Conservation (phyloP, 345 rosid genomes). For the Geranium rotundifolium region DNA sequence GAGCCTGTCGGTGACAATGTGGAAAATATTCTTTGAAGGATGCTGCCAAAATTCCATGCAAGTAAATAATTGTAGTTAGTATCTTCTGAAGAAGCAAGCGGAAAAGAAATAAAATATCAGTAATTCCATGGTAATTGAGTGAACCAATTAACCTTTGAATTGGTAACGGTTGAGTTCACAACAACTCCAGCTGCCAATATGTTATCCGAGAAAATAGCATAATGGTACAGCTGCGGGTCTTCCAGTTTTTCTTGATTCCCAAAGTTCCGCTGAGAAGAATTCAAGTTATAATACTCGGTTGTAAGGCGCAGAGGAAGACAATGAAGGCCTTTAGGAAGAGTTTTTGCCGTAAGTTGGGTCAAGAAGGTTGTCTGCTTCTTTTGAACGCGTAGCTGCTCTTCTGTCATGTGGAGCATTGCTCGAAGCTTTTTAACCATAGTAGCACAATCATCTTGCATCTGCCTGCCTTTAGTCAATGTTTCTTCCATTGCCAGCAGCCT, state of each 20-base stretch:
- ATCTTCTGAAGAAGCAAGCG: constrained; percentile 1
- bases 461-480: constrained; percentile 69
- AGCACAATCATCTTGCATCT: constrained; percentile 85
- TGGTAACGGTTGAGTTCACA: constrained; percentile 70
- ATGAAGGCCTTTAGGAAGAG: constrained; percentile 94
- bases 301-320: constrained; percentile 96
- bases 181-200: constrained; percentile 88
- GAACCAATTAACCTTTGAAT: constrained; percentile 56
- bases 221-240: constrained; percentile 59
- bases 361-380: constrained; percentile 87
- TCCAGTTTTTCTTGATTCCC: constrained; percentile 66
- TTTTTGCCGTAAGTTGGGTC: constrained; percentile 93
- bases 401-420: constrained; percentile 94
- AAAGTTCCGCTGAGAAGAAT: constrained; percentile 55
- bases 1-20: constrained; percentile 85
- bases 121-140: too few relatives aligned
- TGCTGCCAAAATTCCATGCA: constrained; percentile 37
- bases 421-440: constrained; percentile 76
- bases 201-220: constrained; percentile 91
- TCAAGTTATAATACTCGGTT: constrained; percentile 56
- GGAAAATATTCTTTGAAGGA: constrained; percentile 81
- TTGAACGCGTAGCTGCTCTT: constrained; percentile 92
- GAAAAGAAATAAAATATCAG: background rate
- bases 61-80: constrained; percentile 1
- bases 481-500: constrained; percentile 80